These are phyloP conservation scores for Strobilomyces echinocephalus DNA, from an alignment of 768 basidiomycete species.

Conservation along the genomic window DNA sequence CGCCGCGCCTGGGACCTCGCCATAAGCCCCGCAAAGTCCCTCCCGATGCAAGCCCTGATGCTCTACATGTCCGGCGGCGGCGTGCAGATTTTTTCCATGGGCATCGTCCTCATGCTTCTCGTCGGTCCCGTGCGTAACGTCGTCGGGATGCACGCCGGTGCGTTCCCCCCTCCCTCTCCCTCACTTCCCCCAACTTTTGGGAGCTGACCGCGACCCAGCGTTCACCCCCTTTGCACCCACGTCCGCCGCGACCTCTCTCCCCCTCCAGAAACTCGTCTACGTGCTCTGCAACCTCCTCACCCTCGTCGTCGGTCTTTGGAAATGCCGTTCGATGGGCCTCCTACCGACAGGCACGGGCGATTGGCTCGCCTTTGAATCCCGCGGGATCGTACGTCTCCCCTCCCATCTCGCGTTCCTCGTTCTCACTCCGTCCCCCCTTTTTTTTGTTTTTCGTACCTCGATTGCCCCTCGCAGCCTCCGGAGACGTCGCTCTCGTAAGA, in stretches of 20 bases:
- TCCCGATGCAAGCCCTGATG: conserved; percentile 98
- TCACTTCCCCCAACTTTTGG: too few species aligned
- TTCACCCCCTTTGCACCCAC: conserved; percentile 59
- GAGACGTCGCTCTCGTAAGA: conserved; percentile 40
- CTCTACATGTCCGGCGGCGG: conserved; percentile 97
- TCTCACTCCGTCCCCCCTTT: background rate
- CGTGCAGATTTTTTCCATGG: conserved; percentile 95
- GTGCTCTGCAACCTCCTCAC: conserved; percentile 72
- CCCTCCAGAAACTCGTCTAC: conserved; percentile 67
- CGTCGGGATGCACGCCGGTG: conserved; percentile 75
- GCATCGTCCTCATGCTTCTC: conserved; percentile 91
- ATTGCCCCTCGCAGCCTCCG: conserved; percentile 32
- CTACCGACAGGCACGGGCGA: conserved; percentile 88
- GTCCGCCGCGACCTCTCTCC: conserved; percentile 45
- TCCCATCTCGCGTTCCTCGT: background rate
- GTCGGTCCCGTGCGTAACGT: conserved; percentile 82
- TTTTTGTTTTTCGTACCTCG: background rate
- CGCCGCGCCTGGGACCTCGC: conserved; percentile 86
- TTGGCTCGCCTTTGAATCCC: conserved; percentile 90
- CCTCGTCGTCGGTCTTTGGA: conserved; percentile 83
- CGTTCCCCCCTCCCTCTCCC: too few species aligned
- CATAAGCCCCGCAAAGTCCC: conserved; percentile 76
- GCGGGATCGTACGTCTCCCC: conserved; percentile 49
- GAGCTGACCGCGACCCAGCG: too few species aligned
- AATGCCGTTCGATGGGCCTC: conserved; percentile 89